Evolutionary conservation across 1,284 basidiomycete species (phyloP).

Genomic region (Rhodotorula sp.): DNA sequence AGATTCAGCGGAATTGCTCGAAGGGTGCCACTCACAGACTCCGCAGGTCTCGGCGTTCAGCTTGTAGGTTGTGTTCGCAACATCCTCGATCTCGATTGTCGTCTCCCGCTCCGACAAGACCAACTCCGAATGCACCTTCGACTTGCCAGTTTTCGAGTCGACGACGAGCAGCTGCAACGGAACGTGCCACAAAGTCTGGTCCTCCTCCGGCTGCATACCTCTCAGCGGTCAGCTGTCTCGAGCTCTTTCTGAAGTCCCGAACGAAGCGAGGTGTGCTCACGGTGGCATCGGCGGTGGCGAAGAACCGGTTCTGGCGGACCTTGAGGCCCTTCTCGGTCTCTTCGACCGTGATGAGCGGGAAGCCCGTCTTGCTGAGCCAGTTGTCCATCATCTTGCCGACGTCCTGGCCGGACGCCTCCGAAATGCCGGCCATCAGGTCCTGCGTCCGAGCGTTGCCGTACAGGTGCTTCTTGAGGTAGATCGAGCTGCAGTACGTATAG

Average conservation of each 20-base stretch:
- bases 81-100: constrained; percentile 55
- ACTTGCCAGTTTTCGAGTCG: constrained; percentile 49
- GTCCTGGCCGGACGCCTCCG: constrained; percentile 71
- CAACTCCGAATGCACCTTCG: constrained; percentile 67
- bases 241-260: no score
- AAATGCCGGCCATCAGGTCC: constrained; percentile 87
- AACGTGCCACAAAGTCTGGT: constrained; percentile 84
- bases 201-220: constrained; percentile 62
- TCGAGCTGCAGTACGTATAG: constrained; percentile 47
- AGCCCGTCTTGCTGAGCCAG: constrained; percentile 74
- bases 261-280: not conserved
- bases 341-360: constrained; percentile 71
- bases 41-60: constrained; percentile 86
- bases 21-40: constrained; percentile 46
- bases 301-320: constrained; percentile 82
- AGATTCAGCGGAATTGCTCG: no score
- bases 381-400: constrained; percentile 81
- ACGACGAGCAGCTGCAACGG: constrained; percentile 72
- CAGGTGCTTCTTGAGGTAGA: constrained; percentile 81
- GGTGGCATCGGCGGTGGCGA: constrained; percentile 75
- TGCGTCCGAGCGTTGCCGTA: constrained; percentile 82
- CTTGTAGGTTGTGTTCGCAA: constrained; percentile 65
- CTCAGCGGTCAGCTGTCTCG: no score
- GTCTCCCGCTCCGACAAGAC: constrained; percentile 55
- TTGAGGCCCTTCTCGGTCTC: constrained; percentile 63